These are phyloP conservation scores for Naganishia sp. DNA, from an alignment of 1,284 basidiomycete species.

Conservation along the genomic window DNA sequence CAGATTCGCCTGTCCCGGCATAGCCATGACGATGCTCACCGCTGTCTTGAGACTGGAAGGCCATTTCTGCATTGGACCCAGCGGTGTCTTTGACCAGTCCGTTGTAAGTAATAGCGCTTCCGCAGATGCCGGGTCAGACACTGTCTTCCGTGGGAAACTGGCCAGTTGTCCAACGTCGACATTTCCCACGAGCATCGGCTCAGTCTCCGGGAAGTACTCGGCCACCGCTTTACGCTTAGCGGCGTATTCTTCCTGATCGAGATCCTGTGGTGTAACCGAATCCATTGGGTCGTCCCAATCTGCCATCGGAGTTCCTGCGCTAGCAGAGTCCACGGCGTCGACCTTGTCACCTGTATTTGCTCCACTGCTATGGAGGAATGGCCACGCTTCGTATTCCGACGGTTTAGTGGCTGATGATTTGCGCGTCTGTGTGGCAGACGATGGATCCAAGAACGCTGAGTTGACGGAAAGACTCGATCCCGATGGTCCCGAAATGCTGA, in stretches of 20 bases:
- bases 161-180: constrained; percentile 28
- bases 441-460: background rate
- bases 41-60: constrained; percentile 43
- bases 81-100: constrained; percentile 48
- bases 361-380: background rate
- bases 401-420: background rate
- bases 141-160: constrained; percentile 10
- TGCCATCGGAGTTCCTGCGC: constrained; percentile 7
- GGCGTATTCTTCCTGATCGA: background rate
- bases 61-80: constrained; percentile 46
- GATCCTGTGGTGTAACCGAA: background rate
- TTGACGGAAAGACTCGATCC: background rate
- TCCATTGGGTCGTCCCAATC: constrained; percentile 16
- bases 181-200: constrained; percentile 27
- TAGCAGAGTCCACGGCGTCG: background rate
- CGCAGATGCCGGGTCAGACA: constrained; percentile 33
- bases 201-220: constrained; percentile 12
- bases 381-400: background rate
- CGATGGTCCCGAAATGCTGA: background rate
- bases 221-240: constrained; percentile 1
- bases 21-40: constrained; percentile 44
- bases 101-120: constrained; percentile 41
- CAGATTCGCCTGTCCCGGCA: constrained; percentile 46
- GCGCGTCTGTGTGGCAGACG: background rate
- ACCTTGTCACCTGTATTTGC: background rate